Evolutionary conservation across 1,284 basidiomycete genomes (phyloP).

Genomic region (Exsudoporus floridanus): DNA sequence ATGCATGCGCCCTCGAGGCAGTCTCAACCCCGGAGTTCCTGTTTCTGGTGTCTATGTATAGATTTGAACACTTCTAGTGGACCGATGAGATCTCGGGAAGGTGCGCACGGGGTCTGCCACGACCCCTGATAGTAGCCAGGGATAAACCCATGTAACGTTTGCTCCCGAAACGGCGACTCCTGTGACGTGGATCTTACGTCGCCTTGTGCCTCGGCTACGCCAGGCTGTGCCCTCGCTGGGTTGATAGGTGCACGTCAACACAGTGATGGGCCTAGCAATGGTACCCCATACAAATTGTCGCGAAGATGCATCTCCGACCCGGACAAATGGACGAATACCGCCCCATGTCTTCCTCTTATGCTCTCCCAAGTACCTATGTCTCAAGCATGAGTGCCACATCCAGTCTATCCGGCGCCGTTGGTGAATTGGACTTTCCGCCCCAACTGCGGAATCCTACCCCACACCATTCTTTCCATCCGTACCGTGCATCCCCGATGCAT

Average conservation of each 20-base stretch:
- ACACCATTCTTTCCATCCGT: constrained; percentile 33
- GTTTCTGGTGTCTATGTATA: constrained; percentile 36
- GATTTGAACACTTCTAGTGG: constrained; percentile 15
- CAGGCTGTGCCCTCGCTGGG: constrained; percentile 35
- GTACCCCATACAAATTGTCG: constrained; percentile 32
- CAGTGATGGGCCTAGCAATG: constrained; percentile 32
- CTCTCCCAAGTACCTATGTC: constrained; percentile 26
- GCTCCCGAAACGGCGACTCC: constrained; percentile 29
- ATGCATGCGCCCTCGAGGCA: constrained; percentile 26
- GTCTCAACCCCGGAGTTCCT: constrained; percentile 29
- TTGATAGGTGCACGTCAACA: constrained; percentile 29
- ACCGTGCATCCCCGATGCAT: constrained; percentile 28
- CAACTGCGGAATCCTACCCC: constrained; percentile 37
- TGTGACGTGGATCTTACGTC: constrained; percentile 33
- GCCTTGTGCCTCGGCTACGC: constrained; percentile 33
- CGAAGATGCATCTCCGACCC: constrained; percentile 21
- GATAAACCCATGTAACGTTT: constrained; percentile 29
- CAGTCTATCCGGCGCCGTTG: constrained; percentile 63
- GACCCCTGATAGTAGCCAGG: constrained; percentile 19
- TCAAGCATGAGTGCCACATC: constrained; percentile 46
- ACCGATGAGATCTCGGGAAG: constrained; percentile 22
- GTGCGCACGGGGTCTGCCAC: constrained; percentile 18
- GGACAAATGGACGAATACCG: constrained; percentile 25
- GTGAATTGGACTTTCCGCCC: constrained; percentile 46
- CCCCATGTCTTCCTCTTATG: constrained; percentile 33